Evolutionary conservation across 768 basidiomycete species (phyloP), one percentile per base, ranked within the genome.

Genomic region (Tylopilus vinaceipallidus): DNA sequence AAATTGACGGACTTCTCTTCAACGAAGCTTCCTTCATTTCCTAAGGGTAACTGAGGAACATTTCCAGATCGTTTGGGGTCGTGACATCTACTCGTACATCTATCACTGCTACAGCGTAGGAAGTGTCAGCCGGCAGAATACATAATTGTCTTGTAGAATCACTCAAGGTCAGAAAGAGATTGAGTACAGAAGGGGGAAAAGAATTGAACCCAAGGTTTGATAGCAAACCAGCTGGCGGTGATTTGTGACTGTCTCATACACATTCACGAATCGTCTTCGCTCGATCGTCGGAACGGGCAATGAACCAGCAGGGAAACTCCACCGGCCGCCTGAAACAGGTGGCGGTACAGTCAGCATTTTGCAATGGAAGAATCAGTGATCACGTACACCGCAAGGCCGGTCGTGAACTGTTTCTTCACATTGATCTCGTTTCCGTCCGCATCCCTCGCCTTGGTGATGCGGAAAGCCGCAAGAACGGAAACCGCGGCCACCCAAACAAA

Each of bases 21-120:
- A 89, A 81, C 62, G 95, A 98, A 66, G 90, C 92, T 0, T 87
- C 93, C 2, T 97, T 88, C 71, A 90, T 98, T 61, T 95, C 91
- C 40, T 71, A 66, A 39, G 24, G 19, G 23, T 11, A 16, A 30
- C 36, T 14, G 29, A 8, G 11, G 29, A 27, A 23, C n/a, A 24
- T 23, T 9, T 16, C 38, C 37, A 26, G 32, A 43, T 35, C 14
- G 29, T 34, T 24, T 29, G 2, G 13, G 19, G 16, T n/a, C 6
- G 17, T 10, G 19, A 6, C n/a, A 61, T 47, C 17, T 50, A 42
- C n/a, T 16, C 38, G 26, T 58, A 48, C 29, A 47, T 53, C 14
- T 51, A 49, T n/a, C n/a, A 26, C 12, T 62, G 42, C 45, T 50
- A 34, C 45, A 38, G 14, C 35, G 39, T 57, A 44, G 26, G 20